Evolutionary conservation across 139 green algal species (phyloP).

Genomic region (Limnomonas spitsbergensis): DNA sequence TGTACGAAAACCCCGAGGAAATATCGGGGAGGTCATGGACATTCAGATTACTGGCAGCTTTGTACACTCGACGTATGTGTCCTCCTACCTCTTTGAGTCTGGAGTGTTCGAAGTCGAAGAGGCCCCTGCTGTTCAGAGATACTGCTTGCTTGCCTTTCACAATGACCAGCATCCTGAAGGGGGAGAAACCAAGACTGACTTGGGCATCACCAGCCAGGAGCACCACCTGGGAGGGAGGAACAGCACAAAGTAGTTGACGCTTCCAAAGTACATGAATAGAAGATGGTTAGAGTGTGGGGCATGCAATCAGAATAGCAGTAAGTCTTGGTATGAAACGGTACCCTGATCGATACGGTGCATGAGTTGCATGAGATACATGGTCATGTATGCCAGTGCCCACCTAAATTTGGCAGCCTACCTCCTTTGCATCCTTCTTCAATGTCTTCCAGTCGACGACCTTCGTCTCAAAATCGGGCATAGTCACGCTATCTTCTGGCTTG

Average conservation of each 20-base stretch:
- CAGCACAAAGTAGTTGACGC: slow-evolving; percentile 13
- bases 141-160: slow-evolving; percentile 41
- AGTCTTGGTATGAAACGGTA: too few species aligned
- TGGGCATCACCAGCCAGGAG: slow-evolving; percentile 15
- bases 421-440: slow-evolving; percentile 22
- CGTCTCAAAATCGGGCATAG: slow-evolving; percentile 47
- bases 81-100: slow-evolving; percentile 61
- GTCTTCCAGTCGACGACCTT: slow-evolving; percentile 22
- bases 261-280: not conserved
- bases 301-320: too few species aligned
- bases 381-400: too few species aligned
- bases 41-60: not conserved
- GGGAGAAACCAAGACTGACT: slow-evolving; percentile 57
- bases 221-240: too few species aligned
- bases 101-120: slow-evolving; percentile 88
- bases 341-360: too few species aligned
- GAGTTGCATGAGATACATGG: too few species aligned
- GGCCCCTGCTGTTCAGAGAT: slow-evolving; percentile 61
- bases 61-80: not conserved
- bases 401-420: too few species aligned
- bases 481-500: slow-evolving; percentile 69
- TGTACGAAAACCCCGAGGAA: not conserved
- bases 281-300: too few species aligned
- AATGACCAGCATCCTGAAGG: slow-evolving; percentile 60
- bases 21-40: too few species aligned